Conservation (phyloP, 805 yeast species). For the Saccharomycopsis oosterbeekiorum region DNA sequence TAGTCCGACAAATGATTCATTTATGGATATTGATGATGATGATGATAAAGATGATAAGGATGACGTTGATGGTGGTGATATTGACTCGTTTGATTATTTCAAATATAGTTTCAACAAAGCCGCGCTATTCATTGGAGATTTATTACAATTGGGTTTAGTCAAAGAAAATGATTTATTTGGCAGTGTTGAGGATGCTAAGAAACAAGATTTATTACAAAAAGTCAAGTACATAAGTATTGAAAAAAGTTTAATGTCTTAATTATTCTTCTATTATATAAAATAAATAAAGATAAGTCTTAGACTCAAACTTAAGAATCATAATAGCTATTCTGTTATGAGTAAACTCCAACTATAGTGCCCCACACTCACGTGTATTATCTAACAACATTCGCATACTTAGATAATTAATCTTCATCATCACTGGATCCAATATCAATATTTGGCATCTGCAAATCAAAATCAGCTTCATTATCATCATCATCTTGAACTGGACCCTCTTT, state of each 20-base stretch:
- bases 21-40: neutral
- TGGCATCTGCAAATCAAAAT: slow-evolving; percentile 17
- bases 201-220: neutral
- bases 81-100: slow-evolving; percentile 69
- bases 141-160: slow-evolving; percentile 47
- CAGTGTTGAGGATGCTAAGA: neutral
- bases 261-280: neutral
- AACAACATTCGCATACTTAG: too few species aligned
- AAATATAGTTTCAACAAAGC: slow-evolving; percentile 69
- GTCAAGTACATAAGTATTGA: neutral
- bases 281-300: neutral
- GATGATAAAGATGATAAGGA: slow-evolving; percentile 9
- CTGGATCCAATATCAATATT: slow-evolving; percentile 17
- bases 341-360: too few species aligned
- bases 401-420: slow-evolving; percentile 11
- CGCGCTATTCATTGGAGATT: slow-evolving; percentile 64
- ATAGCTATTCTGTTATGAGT: too few species aligned
- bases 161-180: slow-evolving; percentile 15
- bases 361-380: too few species aligned
- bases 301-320: neutral
- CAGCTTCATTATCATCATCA: slow-evolving; percentile 1
- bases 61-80: slow-evolving; percentile 27
- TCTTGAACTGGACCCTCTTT: neutral
- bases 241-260: neutral
- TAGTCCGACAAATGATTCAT: neutral